A percentile compares a stretch with the other conserved stretches of the same genome.
These are phyloP conservation scores for Tetracladium setigerum DNA, from an alignment of 495 filamentous ascomycete genomes.

Conservation along the genomic window DNA sequence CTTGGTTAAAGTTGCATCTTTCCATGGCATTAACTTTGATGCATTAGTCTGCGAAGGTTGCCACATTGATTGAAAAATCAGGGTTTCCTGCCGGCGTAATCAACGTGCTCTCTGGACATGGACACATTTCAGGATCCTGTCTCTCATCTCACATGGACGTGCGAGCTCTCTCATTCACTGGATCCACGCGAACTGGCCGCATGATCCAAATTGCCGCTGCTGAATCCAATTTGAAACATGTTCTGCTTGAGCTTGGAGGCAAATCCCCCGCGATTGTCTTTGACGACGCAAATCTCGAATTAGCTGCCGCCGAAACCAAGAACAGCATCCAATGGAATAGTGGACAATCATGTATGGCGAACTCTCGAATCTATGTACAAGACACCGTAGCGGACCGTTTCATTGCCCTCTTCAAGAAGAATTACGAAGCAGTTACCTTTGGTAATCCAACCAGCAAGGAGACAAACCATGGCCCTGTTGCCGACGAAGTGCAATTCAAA, in stretches of 20 bases:
- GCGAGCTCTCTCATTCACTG: constrained; percentile 96
- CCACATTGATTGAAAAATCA: constrained; percentile 75
- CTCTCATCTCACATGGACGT: constrained; percentile 91
- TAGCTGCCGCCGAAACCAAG: constrained; percentile 92
- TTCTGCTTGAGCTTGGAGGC: constrained; percentile 91
- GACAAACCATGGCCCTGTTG: constrained; percentile 87
- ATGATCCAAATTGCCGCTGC: constrained; percentile 92
- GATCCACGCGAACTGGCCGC: constrained; percentile 82
- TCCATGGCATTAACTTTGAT: constrained; percentile 89
- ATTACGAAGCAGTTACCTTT: constrained; percentile 55
- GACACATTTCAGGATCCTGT: constrained; percentile 78
- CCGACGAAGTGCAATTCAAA: constrained; percentile 50
- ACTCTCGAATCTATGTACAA: constrained; percentile 35
- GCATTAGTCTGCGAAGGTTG: constrained; percentile 67
- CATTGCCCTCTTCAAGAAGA: constrained; percentile 6
- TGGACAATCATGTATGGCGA: constrained; percentile 95
- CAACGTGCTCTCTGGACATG: constrained; percentile 89
- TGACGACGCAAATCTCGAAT: constrained; percentile 88
- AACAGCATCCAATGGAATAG: constrained; percentile 97
- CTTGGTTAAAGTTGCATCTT: constrained; percentile 70
- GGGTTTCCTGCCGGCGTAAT: constrained; percentile 93
- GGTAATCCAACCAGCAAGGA: constrained; percentile 79
- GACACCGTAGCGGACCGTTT: constrained; percentile 10
- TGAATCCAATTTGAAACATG: constrained; percentile 92
- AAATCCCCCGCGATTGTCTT: constrained; percentile 98